These are phyloP conservation scores for Grammothele lineata DNA, from an alignment of 768 basidiomycete genomes.

Conservation along the genomic window DNA sequence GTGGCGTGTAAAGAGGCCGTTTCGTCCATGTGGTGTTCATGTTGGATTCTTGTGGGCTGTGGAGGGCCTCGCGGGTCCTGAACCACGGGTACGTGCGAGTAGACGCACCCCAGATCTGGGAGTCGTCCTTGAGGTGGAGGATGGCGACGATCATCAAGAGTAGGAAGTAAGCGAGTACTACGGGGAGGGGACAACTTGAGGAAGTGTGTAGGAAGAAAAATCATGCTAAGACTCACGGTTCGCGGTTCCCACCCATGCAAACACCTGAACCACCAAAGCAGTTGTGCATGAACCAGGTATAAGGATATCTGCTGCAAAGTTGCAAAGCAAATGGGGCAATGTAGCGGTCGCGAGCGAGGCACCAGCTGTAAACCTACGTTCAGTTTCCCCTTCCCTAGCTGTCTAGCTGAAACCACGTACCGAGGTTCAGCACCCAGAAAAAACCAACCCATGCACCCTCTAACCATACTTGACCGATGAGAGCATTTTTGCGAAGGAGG, in stretches of 20 bases:
- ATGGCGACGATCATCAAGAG: conserved; percentile 42
- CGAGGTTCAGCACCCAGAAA: conserved; percentile 55
- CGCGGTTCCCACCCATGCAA: conserved; percentile 43
- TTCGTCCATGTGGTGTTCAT: conserved; percentile 32
- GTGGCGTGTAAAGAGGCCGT: conserved; percentile 14
- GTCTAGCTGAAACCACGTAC: too few species aligned
- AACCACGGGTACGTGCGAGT: conserved; percentile 42
- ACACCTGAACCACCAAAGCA: conserved; percentile 50
- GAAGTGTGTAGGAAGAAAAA: neutral
- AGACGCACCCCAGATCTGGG: conserved; percentile 46
- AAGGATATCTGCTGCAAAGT: conserved; percentile 4
- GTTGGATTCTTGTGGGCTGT: conserved; percentile 34
- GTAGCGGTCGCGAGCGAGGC: conserved; percentile 46
- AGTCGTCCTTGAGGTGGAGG: conserved; percentile 39
- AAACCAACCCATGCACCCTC: conserved; percentile 59
- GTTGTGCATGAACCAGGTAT: conserved; percentile 43
- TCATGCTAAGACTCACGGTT: conserved; percentile 8
- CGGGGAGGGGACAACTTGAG: neutral
- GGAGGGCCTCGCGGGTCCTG: conserved; percentile 24
- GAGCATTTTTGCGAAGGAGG: conserved; percentile 43
- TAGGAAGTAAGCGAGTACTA: conserved; percentile 60
- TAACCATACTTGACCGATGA: conserved; percentile 66
- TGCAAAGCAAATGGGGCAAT: conserved; percentile 34
- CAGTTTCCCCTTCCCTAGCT: too few species aligned
- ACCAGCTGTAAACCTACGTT: too few species aligned